Evolutionary conservation across 306 rosid genomes (phyloP).

Genomic region (Fragaria ananassa): DNA sequence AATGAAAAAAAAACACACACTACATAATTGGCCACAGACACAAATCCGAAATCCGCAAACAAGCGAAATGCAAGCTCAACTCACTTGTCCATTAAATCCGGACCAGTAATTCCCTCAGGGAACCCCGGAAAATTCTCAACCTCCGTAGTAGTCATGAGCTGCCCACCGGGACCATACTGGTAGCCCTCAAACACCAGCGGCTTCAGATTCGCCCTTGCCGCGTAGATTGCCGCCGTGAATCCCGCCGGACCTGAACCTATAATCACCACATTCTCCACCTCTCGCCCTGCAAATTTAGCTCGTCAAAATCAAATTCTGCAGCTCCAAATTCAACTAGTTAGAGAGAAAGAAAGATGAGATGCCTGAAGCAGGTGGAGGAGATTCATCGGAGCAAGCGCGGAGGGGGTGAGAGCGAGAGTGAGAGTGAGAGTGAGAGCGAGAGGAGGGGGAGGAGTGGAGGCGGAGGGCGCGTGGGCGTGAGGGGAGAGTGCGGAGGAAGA

Average conservation of each 20-base stretch:
- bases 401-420: slow-evolving; percentile 33
- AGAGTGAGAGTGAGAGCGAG: slow-evolving; percentile 26
- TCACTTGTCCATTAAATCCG: slow-evolving; percentile 95
- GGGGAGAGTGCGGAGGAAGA: slow-evolving; percentile 41
- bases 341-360: background rate
- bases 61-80: background rate
- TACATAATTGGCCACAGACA: background rate
- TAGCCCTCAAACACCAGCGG: slow-evolving; percentile 92
- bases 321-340: background rate
- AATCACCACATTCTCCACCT: slow-evolving; percentile 80
- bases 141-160: slow-evolving; percentile 95
- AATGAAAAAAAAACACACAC: background rate
- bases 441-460: slow-evolving; percentile 19
- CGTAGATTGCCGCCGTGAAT: slow-evolving; percentile 88
- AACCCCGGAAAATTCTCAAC: slow-evolving; percentile 97
- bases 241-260: slow-evolving; percentile 97
- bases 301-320: background rate
- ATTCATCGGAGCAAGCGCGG: slow-evolving; percentile 48
- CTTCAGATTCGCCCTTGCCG: slow-evolving; percentile 94
- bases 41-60: background rate
- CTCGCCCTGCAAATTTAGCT: slow-evolving; percentile 33
- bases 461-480: slow-evolving; percentile 37
- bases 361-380: slow-evolving; percentile 49
- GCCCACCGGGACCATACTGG: slow-evolving; percentile 94
- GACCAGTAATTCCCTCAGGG: slow-evolving; percentile 93